Evolutionary conservation across 2,329 filamentous ascomycete species (phyloP).

Genomic region (Stachybotrys chartarum): DNA sequence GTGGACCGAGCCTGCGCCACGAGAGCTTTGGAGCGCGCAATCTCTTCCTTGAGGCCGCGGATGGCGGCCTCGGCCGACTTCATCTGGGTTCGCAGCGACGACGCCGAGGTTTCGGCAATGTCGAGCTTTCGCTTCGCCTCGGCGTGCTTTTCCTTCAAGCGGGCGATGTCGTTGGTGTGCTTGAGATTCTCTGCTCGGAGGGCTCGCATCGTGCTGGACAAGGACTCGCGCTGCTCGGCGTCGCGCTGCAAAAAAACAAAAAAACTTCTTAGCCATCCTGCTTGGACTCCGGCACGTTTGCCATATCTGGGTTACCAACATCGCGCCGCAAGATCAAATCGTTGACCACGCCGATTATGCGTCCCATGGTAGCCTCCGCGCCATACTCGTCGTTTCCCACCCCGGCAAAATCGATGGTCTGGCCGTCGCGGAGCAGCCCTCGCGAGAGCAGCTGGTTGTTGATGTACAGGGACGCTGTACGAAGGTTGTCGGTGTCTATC

Average conservation of each 20-base stretch:
- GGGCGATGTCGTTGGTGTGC: constrained; percentile 60
- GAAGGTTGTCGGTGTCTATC: constrained; percentile 55
- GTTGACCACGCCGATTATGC: constrained; percentile 88
- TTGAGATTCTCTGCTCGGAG: constrained; percentile 70
- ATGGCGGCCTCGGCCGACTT: constrained; percentile 67
- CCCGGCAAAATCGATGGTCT: constrained; percentile 74
- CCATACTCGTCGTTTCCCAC: constrained; percentile 56
- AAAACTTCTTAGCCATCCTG: background rate
- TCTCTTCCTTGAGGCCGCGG: constrained; percentile 76
- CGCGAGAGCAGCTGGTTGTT: constrained; percentile 64
- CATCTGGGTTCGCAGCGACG: constrained; percentile 61
- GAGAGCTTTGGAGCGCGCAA: constrained; percentile 68
- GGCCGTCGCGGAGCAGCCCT: constrained; percentile 59
- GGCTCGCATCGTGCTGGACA: constrained; percentile 70
- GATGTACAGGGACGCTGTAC: constrained; percentile 63
- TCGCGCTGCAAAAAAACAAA: constrained; percentile 57
- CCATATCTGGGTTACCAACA: constrained; percentile 36
- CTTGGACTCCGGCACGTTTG: background rate
- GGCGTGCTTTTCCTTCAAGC: constrained; percentile 44
- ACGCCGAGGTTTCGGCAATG: constrained; percentile 61
- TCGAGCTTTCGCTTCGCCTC: constrained; percentile 50
- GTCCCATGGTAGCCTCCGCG: constrained; percentile 60
- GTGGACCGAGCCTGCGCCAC: constrained; percentile 78
- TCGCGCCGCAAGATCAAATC: constrained; percentile 87
- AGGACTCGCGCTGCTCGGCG: constrained; percentile 76